A percentile compares a stretch with the other conserved stretches of the same genome.
phyloP scores from a whole-genome alignment of 2,329 filamentous ascomycete genomes.

The Pseudogymnoascus pannorum region DNA sequence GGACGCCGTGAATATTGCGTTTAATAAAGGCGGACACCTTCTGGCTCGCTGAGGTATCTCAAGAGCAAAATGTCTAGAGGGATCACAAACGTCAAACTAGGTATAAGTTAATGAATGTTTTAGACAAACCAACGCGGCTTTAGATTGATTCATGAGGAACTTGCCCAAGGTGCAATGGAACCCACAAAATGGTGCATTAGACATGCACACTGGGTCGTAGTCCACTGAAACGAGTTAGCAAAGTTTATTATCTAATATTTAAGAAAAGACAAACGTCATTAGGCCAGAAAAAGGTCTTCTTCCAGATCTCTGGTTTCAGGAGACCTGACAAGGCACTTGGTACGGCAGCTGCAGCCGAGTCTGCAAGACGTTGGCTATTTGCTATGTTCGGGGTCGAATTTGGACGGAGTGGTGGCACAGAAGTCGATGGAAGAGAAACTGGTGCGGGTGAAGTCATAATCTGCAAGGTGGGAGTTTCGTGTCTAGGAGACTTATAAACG shows the following conservation, averaged over 20 bases:
- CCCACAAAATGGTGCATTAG: not conserved
- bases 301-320: not conserved
- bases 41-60: conserved; percentile 46
- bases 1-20: conserved; percentile 48
- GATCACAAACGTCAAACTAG: conserved; percentile 11
- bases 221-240: not conserved
- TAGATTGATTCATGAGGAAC: not conserved
- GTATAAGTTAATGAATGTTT: not conserved
- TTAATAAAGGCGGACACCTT: conserved; percentile 43
- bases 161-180: not conserved
- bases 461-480: not conserved
- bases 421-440: not conserved
- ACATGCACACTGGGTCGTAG: not conserved
- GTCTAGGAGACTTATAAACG: not conserved
- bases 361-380: not conserved
- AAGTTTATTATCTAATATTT: not conserved
- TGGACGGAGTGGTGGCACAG: not conserved
- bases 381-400: not conserved
- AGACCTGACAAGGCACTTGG: not conserved
- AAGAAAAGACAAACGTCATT: not conserved
- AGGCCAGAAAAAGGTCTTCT: not conserved
- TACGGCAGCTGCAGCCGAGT: not conserved
- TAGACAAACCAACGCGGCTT: not conserved
- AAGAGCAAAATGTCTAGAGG: conserved; percentile 40
- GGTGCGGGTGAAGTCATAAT: not conserved